Percentiles rank a stretch among this genome's conserved stretches.
Evolutionary conservation across 306 rosid genomes (phyloP).

Genomic region (Luffa acutangula): DNA sequence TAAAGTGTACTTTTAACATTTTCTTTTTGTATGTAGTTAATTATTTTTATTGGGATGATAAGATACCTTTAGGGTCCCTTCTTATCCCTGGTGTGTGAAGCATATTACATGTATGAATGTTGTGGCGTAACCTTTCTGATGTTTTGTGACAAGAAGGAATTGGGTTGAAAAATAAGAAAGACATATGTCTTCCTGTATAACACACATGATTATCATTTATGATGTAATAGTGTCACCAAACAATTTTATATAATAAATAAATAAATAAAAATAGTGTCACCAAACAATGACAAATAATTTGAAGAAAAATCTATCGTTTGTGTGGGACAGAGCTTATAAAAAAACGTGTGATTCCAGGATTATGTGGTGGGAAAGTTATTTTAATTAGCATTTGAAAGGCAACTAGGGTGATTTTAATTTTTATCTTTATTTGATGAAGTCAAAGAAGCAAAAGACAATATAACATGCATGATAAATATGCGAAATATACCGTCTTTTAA

Average conservation of each 20-base stretch:
- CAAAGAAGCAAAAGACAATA: background rate
- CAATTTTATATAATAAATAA: background rate
- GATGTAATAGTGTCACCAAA: background rate
- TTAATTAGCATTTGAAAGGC: background rate
- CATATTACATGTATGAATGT: background rate
- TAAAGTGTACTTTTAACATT: background rate
- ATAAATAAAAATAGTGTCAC: background rate
- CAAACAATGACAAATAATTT: background rate
- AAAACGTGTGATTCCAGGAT: background rate
- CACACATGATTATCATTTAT: background rate
- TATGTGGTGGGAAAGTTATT: background rate
- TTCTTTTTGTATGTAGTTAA: background rate
- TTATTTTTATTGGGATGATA: background rate
- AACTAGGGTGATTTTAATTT: background rate
- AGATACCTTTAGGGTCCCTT: background rate
- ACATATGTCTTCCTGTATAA: background rate
- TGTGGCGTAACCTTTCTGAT: background rate
- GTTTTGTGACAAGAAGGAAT: background rate
- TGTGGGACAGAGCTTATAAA: background rate
- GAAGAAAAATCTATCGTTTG: background rate
- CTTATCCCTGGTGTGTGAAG: background rate
- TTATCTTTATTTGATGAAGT: background rate
- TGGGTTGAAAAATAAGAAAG: background rate
- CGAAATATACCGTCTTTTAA: background rate
- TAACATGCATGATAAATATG: background rate